phyloP scores from a whole-genome alignment of 257 asterid genomes.

The Cruciata laevipes region DNA sequence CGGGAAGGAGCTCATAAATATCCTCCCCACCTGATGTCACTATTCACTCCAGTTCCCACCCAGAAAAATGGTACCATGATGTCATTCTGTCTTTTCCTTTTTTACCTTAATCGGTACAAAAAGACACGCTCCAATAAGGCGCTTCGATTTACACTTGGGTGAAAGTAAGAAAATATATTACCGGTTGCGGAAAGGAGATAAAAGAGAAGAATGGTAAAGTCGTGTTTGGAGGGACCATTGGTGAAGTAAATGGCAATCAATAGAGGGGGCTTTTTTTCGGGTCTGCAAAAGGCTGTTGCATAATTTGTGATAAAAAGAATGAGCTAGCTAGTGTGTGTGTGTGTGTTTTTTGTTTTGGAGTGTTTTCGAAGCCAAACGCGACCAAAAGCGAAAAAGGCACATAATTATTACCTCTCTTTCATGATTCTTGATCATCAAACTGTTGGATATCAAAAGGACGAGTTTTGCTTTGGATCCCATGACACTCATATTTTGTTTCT shows the following conservation, averaged over 20 bases:
- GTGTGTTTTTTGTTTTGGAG: constrained; percentile 10
- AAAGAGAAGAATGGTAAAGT: background rate
- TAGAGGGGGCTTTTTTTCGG: no score
- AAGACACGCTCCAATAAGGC: no score
- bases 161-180: background rate
- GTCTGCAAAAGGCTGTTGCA: background rate
- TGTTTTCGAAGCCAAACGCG: constrained; percentile 18
- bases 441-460: background rate
- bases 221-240: constrained; percentile 1
- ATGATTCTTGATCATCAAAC: background rate
- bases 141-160: background rate
- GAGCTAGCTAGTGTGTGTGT: no score
- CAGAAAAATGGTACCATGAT: no score
- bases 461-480: constrained; percentile 11
- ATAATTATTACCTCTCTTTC: constrained; percentile 10
- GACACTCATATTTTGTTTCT: background rate
- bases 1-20: background rate
- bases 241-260: constrained; percentile 2
- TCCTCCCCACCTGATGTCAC: background rate
- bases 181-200: background rate
- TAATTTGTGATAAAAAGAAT: background rate
- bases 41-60: background rate
- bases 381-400: constrained; percentile 17
- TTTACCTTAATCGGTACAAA: no score
- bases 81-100: background rate